Conservation (phyloP, 768 basidiomycete genomes). For the Brasilioporus rufonigricans region DNA sequence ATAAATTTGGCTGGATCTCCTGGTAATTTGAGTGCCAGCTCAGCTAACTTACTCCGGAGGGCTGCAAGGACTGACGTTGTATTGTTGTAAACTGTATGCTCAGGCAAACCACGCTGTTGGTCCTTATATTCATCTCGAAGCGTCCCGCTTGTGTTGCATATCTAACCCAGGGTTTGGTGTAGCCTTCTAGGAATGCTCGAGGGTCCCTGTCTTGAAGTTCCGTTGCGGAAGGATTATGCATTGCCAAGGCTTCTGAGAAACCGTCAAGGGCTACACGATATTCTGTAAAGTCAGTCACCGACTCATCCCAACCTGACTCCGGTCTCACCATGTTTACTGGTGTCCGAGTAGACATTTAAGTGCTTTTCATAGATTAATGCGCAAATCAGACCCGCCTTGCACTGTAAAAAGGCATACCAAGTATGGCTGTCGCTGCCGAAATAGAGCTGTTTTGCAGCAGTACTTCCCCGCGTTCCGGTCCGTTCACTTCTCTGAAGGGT, state of each 20-base stretch:
- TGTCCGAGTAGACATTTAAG: neutral
- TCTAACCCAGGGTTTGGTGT: neutral
- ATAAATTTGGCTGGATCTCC: conserved; percentile 8
- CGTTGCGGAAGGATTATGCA: too few species aligned
- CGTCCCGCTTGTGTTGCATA: conserved; percentile 14
- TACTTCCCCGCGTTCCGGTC: conserved; percentile 30
- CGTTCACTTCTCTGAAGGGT: conserved; percentile 36
- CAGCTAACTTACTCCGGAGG: neutral
- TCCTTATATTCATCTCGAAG: neutral
- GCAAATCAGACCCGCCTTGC: conserved; percentile 8
- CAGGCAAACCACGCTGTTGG: neutral
- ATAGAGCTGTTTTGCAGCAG: conserved; percentile 35
- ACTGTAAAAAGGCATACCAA: conserved; percentile 15
- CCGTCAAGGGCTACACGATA: neutral
- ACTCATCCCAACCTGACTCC: neutral
- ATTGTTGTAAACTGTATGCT: conserved; percentile 4
- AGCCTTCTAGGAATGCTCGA: neutral
- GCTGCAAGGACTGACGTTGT: neutral
- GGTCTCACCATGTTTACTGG: conserved; percentile 17
- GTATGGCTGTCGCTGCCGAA: conserved; percentile 17
- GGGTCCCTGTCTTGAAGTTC: neutral
- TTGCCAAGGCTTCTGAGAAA: neutral
- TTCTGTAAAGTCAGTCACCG: neutral
- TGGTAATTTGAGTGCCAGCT: neutral
- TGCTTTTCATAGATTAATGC: conserved; percentile 8